These are phyloP conservation scores for Cynara cardunculus DNA, from an alignment of 129 eudicot species.

Conservation along the genomic window DNA sequence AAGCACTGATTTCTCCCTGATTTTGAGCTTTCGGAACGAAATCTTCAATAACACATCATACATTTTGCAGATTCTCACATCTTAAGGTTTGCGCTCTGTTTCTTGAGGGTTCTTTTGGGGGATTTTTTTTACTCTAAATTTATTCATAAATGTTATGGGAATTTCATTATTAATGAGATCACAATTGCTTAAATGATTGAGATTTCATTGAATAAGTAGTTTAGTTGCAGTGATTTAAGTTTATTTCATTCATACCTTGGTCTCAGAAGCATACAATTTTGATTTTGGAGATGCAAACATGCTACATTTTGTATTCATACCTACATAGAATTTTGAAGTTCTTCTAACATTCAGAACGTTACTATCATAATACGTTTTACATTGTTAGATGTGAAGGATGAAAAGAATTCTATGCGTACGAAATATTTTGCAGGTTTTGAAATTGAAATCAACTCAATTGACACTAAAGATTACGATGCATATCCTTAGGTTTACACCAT, in stretches of 20 bases:
- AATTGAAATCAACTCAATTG: not conserved
- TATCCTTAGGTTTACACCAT: not conserved
- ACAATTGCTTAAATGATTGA: not conserved
- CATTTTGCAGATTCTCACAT: constrained; percentile 18
- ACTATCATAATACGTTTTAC: not conserved
- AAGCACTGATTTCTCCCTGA: not conserved
- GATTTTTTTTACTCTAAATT: not conserved
- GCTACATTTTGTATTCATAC: not conserved
- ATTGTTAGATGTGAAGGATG: not conserved
- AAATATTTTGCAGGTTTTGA: not conserved
- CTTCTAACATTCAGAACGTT: not conserved
- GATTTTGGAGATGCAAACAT: not conserved
- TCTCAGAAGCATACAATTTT: not conserved
- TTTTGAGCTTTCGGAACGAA: not conserved
- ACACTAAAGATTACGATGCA: not conserved
- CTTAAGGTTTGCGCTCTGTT: constrained; percentile 11
- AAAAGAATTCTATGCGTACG: not conserved
- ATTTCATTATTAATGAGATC: not conserved
- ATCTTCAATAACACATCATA: constrained; percentile 6
- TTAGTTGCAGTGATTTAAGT: not conserved
- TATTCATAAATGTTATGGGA: not conserved
- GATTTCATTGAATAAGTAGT: not conserved
- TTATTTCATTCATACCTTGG: not conserved
- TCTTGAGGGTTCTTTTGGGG: not conserved
- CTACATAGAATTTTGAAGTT: not conserved